A percentile compares a stretch with the other conserved stretches of the same genome.
Evolutionary conservation across 2,329 filamentous ascomycete species (phyloP).

Genomic region (Paraphaeosphaeria sporulosa): DNA sequence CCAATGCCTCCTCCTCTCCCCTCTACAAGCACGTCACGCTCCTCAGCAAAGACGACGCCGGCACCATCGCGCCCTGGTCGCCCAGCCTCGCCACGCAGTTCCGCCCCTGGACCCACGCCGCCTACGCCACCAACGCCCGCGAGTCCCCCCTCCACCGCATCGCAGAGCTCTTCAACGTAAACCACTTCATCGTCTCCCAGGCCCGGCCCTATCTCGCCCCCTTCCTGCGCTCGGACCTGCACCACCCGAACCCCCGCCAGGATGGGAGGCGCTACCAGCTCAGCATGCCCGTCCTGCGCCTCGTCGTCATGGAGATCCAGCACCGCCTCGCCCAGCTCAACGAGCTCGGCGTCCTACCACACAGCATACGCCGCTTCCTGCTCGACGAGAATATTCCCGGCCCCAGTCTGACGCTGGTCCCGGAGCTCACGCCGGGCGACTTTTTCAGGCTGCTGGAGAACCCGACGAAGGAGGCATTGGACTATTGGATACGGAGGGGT

Average conservation of each 20-base stretch:
- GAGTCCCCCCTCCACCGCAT: constrained; percentile 75
- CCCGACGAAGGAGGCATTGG: constrained; percentile 75
- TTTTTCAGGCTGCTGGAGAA: constrained; percentile 83
- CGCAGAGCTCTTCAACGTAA: constrained; percentile 87
- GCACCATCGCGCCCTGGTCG: constrained; percentile 77
- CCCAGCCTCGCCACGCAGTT: constrained; percentile 67
- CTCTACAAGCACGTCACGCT: constrained; percentile 73
- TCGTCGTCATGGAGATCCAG: constrained; percentile 78
- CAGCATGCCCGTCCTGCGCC: constrained; percentile 65
- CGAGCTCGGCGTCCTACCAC: constrained; percentile 74
- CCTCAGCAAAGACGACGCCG: constrained; percentile 79
- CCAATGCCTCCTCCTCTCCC: constrained; percentile 72
- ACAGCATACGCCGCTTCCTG: constrained; percentile 74
- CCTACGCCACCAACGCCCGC: constrained; percentile 68
- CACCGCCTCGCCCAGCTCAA: constrained; percentile 85
- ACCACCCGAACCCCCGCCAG: constrained; percentile 71
- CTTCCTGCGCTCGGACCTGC: constrained; percentile 81
- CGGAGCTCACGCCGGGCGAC: constrained; percentile 75
- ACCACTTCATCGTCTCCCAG: constrained; percentile 94
- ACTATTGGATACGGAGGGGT: constrained; percentile 85
- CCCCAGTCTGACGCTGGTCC: constrained; percentile 80
- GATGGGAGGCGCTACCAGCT: constrained; percentile 63
- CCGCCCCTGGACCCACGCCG: constrained; percentile 70
- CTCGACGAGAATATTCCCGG: constrained; percentile 84
- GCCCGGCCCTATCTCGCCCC: constrained; percentile 89